A percentile compares a stretch with the other conserved stretches of the same genome.
phyloP scores from a whole-genome alignment of 2,329 filamentous ascomycete species.

The Leptodontidium sp. region DNA sequence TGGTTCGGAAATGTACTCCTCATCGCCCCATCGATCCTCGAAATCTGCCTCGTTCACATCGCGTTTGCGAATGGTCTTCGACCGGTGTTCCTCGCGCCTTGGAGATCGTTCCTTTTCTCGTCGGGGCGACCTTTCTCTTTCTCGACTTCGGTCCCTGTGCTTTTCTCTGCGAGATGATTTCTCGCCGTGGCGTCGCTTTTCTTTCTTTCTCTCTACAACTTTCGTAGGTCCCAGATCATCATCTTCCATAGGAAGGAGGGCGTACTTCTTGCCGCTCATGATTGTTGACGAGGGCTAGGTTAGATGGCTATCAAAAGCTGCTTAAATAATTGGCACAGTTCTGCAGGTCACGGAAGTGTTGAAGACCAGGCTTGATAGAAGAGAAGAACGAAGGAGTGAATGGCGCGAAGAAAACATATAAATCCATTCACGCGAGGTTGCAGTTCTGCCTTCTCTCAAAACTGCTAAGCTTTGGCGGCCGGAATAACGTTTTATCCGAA shows the following conservation, averaged over 20 bases:
- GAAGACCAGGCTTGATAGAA: background rate
- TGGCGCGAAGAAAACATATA: slow-evolving; percentile 4
- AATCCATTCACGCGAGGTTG: background rate
- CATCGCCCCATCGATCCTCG: slow-evolving; percentile 84
- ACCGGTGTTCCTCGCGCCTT: slow-evolving; percentile 51
- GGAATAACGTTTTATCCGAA: background rate
- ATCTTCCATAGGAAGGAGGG: slow-evolving; percentile 73
- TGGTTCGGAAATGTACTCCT: slow-evolving; percentile 64
- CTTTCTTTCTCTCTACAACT: slow-evolving; percentile 58
- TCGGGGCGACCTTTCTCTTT: slow-evolving; percentile 39
- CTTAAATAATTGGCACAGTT: slow-evolving; percentile 10
- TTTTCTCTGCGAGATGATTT: slow-evolving; percentile 48
- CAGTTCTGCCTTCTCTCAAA: background rate
- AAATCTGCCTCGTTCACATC: slow-evolving; percentile 66
- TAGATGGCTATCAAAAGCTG: background rate
- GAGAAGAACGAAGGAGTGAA: background rate
- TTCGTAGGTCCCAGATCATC: slow-evolving; percentile 65
- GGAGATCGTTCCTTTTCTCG: slow-evolving; percentile 44
- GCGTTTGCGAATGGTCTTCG: slow-evolving; percentile 59
- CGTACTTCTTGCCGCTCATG: slow-evolving; percentile 66
- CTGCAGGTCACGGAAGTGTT: background rate
- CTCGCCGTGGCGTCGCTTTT: slow-evolving; percentile 48
- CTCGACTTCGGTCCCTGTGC: slow-evolving; percentile 49
- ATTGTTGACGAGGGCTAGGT: slow-evolving; percentile 5
- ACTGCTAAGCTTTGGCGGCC: background rate